Evolutionary conservation across 768 basidiomycete species (phyloP).

Genomic region (Podaxis pistillaris): DNA sequence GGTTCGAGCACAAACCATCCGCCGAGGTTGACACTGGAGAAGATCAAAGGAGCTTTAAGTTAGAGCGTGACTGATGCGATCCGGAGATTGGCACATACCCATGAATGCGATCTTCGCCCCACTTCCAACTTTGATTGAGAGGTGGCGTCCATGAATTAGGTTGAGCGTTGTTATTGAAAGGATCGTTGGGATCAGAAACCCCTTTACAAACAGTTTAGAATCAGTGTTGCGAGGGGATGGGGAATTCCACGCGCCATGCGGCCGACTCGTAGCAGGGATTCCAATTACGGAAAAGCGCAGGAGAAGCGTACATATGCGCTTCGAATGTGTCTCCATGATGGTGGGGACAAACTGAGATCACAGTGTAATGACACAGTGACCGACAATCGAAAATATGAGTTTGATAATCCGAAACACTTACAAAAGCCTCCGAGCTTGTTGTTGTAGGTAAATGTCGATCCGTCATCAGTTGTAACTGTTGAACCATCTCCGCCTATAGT

Average conservation of each 20-base stretch:
- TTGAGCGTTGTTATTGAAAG: conserved; percentile 72
- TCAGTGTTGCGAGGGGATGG: not conserved
- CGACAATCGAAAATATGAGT: not conserved
- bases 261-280: not conserved
- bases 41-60: conserved; percentile 11
- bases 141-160: conserved; percentile 81
- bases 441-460: conserved; percentile 69
- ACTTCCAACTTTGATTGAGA: conserved; percentile 74
- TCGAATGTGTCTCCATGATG: not conserved
- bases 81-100: conserved; percentile 41
- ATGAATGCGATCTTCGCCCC: conserved; percentile 55
- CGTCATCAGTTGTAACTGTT: conserved; percentile 59
- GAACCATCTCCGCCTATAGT: conserved; percentile 71
- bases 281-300: not conserved
- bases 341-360: not conserved
- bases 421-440: conserved; percentile 78
- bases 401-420: conserved; percentile 33
- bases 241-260: not conserved
- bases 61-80: not conserved
- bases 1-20: conserved; percentile 80
- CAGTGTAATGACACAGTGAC: not conserved
- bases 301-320: not conserved
- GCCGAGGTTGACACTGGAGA: conserved; percentile 67
- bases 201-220: conserved; percentile 34
- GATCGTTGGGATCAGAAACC: conserved; percentile 66